Conservation (phyloP, 176 grass and related monocot genomes). For the Cymbopogon citratus region DNA sequence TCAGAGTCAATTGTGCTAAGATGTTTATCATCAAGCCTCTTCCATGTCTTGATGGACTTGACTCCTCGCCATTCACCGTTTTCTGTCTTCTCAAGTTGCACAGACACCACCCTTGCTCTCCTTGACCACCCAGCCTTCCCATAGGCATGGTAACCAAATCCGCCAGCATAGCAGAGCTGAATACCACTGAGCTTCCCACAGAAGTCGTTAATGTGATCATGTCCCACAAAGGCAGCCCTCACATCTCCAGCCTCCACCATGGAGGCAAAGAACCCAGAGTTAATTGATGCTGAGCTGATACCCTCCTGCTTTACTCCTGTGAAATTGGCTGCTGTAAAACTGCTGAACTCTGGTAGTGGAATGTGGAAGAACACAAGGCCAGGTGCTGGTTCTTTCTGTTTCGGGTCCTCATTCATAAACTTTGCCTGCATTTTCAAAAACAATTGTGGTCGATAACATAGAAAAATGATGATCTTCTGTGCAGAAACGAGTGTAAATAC, state of each 20-base stretch:
- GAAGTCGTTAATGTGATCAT: conserved; percentile 92
- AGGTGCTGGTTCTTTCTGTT: conserved; percentile 68
- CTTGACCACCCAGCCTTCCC: conserved; percentile 92
- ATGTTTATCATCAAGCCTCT: conserved; percentile 73
- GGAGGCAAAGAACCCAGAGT: conserved; percentile 87
- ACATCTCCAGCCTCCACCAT: conserved; percentile 91
- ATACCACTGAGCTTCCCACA: conserved; percentile 71
- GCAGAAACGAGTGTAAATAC: neutral
- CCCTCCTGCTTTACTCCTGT: conserved; percentile 84
- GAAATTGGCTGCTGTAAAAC: conserved; percentile 58
- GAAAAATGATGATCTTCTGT: neutral
- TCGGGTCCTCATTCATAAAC: conserved; percentile 40
- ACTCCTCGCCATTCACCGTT: conserved; percentile 64
- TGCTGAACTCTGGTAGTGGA: conserved; percentile 74
- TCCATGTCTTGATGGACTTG: conserved; percentile 98
- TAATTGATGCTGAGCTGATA: conserved; percentile 80
- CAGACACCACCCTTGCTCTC: conserved; percentile 84
- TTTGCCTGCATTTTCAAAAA: conserved; percentile 45
- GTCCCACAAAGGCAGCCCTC: conserved; percentile 73
- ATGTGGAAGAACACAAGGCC: conserved; percentile 94
- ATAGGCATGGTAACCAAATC: conserved; percentile 97
- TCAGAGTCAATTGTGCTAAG: conserved; percentile 79
- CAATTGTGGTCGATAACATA: conserved; percentile 4
- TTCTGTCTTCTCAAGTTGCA: conserved; percentile 59
- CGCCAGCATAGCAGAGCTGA: conserved; percentile 84